A percentile compares a stretch with the other conserved stretches of the same genome.
Conservation (phyloP, 106 monocot genomes). For the Dioscorea zingiberensis region DNA sequence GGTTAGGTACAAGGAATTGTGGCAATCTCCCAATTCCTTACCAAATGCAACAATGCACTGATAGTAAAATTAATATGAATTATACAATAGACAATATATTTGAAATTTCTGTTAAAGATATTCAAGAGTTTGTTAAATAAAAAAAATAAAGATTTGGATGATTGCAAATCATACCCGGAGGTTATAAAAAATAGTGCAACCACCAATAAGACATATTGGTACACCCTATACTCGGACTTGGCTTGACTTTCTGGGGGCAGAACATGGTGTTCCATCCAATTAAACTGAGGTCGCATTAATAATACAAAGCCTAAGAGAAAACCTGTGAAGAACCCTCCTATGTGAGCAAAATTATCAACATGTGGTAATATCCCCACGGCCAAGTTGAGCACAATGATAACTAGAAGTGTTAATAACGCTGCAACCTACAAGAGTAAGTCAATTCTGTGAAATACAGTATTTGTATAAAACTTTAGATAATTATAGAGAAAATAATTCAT, state of each 20-base stretch:
- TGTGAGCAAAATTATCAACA: conserved; percentile 59
- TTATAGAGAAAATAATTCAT: neutral
- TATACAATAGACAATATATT: no score
- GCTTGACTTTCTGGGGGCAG: conserved; percentile 21
- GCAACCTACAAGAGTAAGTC: conserved; percentile 21
- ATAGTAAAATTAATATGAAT: no score
- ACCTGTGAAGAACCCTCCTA: conserved; percentile 49
- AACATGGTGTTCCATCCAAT: conserved; percentile 27
- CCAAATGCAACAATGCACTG: no score
- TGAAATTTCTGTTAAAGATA: no score
- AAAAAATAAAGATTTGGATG: no score
- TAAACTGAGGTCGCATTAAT: conserved; percentile 45
- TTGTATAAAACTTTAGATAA: neutral
- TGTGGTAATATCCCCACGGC: conserved; percentile 55
- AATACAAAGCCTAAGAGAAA: conserved; percentile 61
- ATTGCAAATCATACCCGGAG: conserved; percentile 30
- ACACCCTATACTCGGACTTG: conserved; percentile 33
- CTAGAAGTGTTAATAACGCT: conserved; percentile 37
- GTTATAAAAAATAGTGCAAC: conserved; percentile 21
- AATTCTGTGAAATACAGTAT: no score
- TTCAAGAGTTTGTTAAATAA: no score
- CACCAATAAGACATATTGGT: conserved; percentile 26
- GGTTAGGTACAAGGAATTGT: no score
- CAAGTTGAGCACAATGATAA: conserved; percentile 44
- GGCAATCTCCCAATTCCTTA: no score